Base-by-base conservation (phyloP, 192 early-diverging fungal genomes). In the Ambispora gerdemannii region DNA sequence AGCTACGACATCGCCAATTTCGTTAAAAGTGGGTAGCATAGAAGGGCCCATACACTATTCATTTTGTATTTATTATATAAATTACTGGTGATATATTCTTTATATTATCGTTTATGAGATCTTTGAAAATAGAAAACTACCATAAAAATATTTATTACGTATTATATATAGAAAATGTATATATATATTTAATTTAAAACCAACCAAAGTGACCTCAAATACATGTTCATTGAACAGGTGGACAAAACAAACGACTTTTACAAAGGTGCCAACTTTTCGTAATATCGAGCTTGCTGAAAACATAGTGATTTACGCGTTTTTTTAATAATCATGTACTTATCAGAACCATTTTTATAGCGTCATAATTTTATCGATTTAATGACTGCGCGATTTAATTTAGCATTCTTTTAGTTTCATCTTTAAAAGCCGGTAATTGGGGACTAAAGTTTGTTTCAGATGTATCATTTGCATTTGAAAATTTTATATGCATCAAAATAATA, bases 11-110 rank as follows among this genome's bases (percentile, higher is more conserved):
- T 95, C 93, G 32, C 93, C 93, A 1, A 78, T 71, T 77, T 92
- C 82, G 76, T 92, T 94, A 49, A 95, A 84, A 22, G 91, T 95
- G 2, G 95, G 95, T 20, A 94, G 82, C 95, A 97, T 97, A 31
- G 92, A 94, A 13, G 93, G 92, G 0, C 95, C 95, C 34, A 89
- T 80, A 67, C 87, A 89, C 88, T 88, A 47, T 47, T 1, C 4
- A 30, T 31, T 60, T n/a, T 58, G 4, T 59, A 19, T 74, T 30
- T 24, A 32, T 47, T 27, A 19, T 15, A 28, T 17, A 55, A 61
- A 25, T 67, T 38, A 38, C 17, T 28, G 13, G 11, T 32, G 35
- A 36, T 17, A 22, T 43, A 15, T 50, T 6, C 55, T 38, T 10
- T 35, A 19, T 50, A 13, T 36, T 22, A 38, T 27, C 24, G 24